Conservation (phyloP, 768 basidiomycete genomes). For the Lactifluus subvellereus region DNA sequence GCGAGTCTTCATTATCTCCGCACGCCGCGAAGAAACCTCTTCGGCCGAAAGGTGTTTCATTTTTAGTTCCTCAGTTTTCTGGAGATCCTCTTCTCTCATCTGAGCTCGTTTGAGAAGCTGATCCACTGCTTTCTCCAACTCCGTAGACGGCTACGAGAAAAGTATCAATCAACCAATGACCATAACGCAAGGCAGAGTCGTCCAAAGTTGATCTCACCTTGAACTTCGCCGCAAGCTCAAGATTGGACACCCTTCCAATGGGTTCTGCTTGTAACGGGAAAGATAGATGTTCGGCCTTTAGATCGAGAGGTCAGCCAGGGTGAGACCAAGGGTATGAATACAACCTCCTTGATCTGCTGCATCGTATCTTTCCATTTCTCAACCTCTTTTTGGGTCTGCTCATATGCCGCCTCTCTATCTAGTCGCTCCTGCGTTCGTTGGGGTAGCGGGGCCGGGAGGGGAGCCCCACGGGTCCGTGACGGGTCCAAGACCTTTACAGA, state of each 20-base stretch:
- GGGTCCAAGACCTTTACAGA: constrained; percentile 57
- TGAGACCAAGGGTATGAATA: neutral
- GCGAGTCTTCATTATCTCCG: constrained; percentile 80
- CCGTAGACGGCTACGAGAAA: constrained; percentile 62
- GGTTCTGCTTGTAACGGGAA: constrained; percentile 74
- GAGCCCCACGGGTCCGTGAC: constrained; percentile 48
- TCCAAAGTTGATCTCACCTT: constrained; percentile 44
- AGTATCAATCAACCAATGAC: neutral
- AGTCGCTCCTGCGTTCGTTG: constrained; percentile 82
- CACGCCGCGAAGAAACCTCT: constrained; percentile 76
- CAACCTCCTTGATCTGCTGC: constrained; percentile 84
- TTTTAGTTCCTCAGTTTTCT: constrained; percentile 73
- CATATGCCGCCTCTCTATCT: constrained; percentile 91
- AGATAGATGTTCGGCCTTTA: constrained; percentile 77
- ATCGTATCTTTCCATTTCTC: constrained; percentile 92
- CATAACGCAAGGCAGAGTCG: neutral
- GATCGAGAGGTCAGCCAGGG: neutral
- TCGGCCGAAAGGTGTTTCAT: constrained; percentile 79
- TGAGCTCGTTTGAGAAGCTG: constrained; percentile 75
- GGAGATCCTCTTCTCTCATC: constrained; percentile 75
- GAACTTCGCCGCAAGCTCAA: constrained; percentile 78
- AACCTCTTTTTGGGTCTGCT: constrained; percentile 86
- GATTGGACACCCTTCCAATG: constrained; percentile 53
- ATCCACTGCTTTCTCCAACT: constrained; percentile 80
- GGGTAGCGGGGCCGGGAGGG: constrained; percentile 76